Percentiles rank a stretch among this genome's conserved stretches.
Evolutionary conservation across 495 filamentous ascomycete species (phyloP).

Genomic region (Cladorrhinum samala): DNA sequence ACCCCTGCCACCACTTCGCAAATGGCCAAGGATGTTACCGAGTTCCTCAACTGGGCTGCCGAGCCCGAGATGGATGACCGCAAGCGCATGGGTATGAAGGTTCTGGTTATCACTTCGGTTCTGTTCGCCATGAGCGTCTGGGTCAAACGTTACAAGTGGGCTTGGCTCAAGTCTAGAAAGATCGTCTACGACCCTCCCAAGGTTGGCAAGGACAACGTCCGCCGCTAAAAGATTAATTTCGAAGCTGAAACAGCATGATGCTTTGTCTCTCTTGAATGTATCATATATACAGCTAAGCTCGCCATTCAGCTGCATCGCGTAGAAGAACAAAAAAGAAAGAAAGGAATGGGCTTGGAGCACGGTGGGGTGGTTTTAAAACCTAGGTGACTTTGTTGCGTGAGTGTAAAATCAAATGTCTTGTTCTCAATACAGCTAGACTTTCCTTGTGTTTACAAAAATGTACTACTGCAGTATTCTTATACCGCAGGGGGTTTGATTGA

Average conservation of each 20-base stretch:
- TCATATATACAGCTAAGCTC: slow-evolving; percentile 34
- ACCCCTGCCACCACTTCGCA: slow-evolving; percentile 92
- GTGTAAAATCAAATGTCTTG: slow-evolving; percentile 36
- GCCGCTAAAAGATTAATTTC: slow-evolving; percentile 22
- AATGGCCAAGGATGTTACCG: slow-evolving; percentile 98
- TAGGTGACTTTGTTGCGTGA: slow-evolving; percentile 20
- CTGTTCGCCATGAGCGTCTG: slow-evolving; percentile 85
- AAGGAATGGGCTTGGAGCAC: slow-evolving; percentile 3
- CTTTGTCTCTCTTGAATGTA: slow-evolving; percentile 37
- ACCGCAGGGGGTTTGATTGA: no score
- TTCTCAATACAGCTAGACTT: slow-evolving; percentile 31
- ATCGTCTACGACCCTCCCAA: slow-evolving; percentile 79
- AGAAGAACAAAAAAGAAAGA: slow-evolving; percentile 25
- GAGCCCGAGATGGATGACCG: slow-evolving; percentile 98
- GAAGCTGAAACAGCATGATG: slow-evolving; percentile 6
- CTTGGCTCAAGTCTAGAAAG: slow-evolving; percentile 89
- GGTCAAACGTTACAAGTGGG: slow-evolving; percentile 99
- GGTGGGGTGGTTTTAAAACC: slow-evolving; percentile 5
- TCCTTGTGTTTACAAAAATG: slow-evolving; percentile 4
- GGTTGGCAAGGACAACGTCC: slow-evolving; percentile 26
- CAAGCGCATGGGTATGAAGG: slow-evolving; percentile 99
- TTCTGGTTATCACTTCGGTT: slow-evolving; percentile 66
- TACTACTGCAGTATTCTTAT: not conserved
- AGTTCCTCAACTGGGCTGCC: slow-evolving; percentile 98
- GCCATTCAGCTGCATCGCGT: slow-evolving; percentile 31